Evolutionary conservation across 441 rosid species (phyloP).

Genomic region (Manihot esculenta): DNA sequence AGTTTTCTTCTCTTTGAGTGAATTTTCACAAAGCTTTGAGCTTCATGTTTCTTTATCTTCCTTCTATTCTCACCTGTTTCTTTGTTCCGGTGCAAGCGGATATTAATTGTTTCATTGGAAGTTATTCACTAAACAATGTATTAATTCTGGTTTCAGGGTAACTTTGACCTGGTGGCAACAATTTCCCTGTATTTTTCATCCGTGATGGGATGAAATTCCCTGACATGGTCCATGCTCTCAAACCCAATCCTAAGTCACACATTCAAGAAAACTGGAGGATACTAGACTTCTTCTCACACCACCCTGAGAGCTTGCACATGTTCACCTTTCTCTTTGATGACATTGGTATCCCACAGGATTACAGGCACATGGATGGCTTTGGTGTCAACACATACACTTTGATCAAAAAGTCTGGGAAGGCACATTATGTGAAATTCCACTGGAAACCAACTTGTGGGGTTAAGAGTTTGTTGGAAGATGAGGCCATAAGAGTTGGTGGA

Average conservation of each 20-base stretch:
- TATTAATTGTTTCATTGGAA: not conserved
- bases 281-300: slow-evolving; percentile 87
- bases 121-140: not conserved
- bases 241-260: slow-evolving; percentile 94
- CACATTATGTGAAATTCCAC: slow-evolving; percentile 80
- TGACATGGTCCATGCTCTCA: slow-evolving; percentile 86
- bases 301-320: slow-evolving; percentile 93
- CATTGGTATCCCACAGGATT: slow-evolving; percentile 86
- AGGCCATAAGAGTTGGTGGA: slow-evolving; percentile 87
- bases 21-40: not conserved
- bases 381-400: slow-evolving; percentile 85
- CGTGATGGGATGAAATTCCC: slow-evolving; percentile 97
- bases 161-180: slow-evolving; percentile 95
- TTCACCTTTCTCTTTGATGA: slow-evolving; percentile 87
- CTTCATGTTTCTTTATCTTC: not conserved
- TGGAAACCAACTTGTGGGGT: slow-evolving; percentile 96
- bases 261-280: slow-evolving; percentile 96
- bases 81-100: too few relatives aligned
- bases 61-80: too few relatives aligned
- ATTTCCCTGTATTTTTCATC: slow-evolving; percentile 87
- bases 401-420: slow-evolving; percentile 81
- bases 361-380: slow-evolving; percentile 94
- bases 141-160: slow-evolving; percentile 52
- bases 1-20: not conserved
- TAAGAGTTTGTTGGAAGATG: slow-evolving; percentile 77